A percentile compares a stretch with the other conserved stretches of the same genome.
These are phyloP conservation scores for Aphanomyces cochlioides DNA, from an alignment of 352 stramenopile species.

Conservation along the genomic window DNA sequence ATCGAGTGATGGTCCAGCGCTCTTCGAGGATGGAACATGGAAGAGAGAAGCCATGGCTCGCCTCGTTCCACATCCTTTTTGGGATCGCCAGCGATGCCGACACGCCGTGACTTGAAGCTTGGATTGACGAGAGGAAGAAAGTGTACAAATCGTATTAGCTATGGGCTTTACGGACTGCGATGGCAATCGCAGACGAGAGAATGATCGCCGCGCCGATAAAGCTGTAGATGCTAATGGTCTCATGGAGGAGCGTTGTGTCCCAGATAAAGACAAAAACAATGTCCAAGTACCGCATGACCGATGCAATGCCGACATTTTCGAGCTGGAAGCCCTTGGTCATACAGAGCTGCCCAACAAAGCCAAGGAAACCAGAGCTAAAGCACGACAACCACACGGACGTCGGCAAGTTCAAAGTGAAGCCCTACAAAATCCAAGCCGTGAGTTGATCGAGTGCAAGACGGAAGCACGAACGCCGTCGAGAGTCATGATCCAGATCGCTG, in stretches of 20 bases:
- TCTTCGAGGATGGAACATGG: too few species aligned
- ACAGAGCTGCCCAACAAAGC: slow-evolving; percentile 61
- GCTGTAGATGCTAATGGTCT: slow-evolving; percentile 63
- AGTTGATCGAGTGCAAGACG: background rate
- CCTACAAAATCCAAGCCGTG: slow-evolving; percentile 10
- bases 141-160: too few species aligned
- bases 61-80: too few species aligned
- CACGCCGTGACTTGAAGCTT: too few species aligned
- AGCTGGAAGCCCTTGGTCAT: slow-evolving; percentile 80
- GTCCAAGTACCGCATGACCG: slow-evolving; percentile 79
- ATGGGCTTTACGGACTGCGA: slow-evolving; percentile 53
- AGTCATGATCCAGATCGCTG: slow-evolving; percentile 1
- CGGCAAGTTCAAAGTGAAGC: slow-evolving; percentile 33
- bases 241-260: slow-evolving; percentile 55
- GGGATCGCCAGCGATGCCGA: too few species aligned
- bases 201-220: slow-evolving; percentile 41
- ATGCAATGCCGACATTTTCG: slow-evolving; percentile 77
- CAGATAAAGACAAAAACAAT: slow-evolving; percentile 83
- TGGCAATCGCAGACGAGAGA: slow-evolving; percentile 53
- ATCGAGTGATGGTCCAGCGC: too few species aligned
- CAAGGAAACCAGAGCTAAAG: slow-evolving; percentile 60
- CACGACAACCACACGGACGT: slow-evolving; percentile 45
- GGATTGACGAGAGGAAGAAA: too few species aligned
- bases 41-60: too few species aligned
- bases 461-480: background rate